A percentile compares a stretch with the other conserved stretches of the same genome.
phyloP scores from a whole-genome alignment of 768 basidiomycete species.

The Pisolithus marmoratus region DNA sequence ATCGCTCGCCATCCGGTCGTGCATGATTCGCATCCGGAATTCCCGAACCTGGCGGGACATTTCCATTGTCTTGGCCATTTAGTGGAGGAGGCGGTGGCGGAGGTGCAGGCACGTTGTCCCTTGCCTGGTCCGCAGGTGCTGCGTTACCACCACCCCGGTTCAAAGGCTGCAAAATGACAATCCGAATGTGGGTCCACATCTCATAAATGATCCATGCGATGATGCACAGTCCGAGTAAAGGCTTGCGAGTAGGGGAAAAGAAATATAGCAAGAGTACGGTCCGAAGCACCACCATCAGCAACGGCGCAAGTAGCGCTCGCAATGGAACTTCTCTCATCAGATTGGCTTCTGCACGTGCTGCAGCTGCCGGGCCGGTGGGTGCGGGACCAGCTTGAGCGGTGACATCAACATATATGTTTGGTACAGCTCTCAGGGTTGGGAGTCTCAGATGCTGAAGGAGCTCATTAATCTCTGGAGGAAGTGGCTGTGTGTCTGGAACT shows the following conservation, averaged over 20 bases:
- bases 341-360: constrained; percentile 26
- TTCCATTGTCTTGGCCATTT: constrained; percentile 12
- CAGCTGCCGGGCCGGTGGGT: constrained; percentile 10
- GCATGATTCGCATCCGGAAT: constrained; percentile 12
- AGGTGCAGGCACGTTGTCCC: constrained; percentile 5
- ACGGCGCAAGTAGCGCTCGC: constrained; percentile 61
- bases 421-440: constrained; percentile 40
- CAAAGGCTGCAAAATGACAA: constrained; percentile 33
- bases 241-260: constrained; percentile 69
- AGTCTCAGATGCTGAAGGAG: constrained; percentile 63
- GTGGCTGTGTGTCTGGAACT: constrained; percentile 15
- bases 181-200: constrained; percentile 65
- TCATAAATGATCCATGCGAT: constrained; percentile 71
- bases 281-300: constrained; percentile 63
- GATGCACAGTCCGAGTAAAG: constrained; percentile 60
- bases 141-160: constrained; percentile 27
- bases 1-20: constrained; percentile 13
- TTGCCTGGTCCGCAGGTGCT: constrained; percentile 18
- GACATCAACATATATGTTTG: constrained; percentile 18
- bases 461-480: constrained; percentile 51
- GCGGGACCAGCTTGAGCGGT: constrained; percentile 13
- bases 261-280: constrained; percentile 69
- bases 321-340: constrained; percentile 52
- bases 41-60: constrained; percentile 6
- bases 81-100: constrained; percentile 13